Base-by-base conservation (phyloP, 139 green algal genomes). In the Chlamydomonas incerta region DNA sequence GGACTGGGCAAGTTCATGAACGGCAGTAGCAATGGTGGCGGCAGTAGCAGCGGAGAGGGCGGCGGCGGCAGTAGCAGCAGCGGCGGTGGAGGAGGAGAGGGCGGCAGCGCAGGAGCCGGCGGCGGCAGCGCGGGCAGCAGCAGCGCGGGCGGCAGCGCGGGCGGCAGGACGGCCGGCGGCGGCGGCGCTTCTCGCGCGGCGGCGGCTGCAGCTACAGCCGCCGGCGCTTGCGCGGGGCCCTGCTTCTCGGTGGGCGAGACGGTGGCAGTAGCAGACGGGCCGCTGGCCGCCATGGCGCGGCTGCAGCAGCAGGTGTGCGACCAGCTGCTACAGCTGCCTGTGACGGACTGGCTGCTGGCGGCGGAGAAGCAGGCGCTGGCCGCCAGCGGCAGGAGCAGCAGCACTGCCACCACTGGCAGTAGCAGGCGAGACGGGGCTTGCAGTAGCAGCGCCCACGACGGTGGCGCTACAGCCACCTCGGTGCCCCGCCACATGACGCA, bases 1-100 rank as follows among this genome's bases (percentile, higher is more conserved):
- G 92, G 94, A 0, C 85, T 95, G 2, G n/a, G 57, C 26, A 29
- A 20, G 6, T 50, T 50, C 41, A 5, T 50, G 6, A 50, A 50
- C 41, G 41, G 41, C 41, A 8, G 8, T 8, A 50, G 41, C 41
- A 8, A 8, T 8, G 8, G 41, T 50, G 8, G 41, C 41, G 41
- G 41, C 41, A 50, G 41, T 50, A 1, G 69, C 34, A 18, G 35
- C 69, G 72, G n/a, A 1, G 46, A 1, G 18, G n/a, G 73, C 24
- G 41, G 35, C 33, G 13, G 69, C 34, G 37, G 35, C 69, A 31
- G 69, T 13, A 31, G 35, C 69, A 23, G 69, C 2, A 31, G 35
- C 69, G 21, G 69, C 71, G 46, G 46, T 20, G 60, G 4, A 9
- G 60, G 52, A 37, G 72, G n/a, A 1, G 46, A 1, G 18, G n/a